Percentiles rank a stretch among this genome's conserved stretches.
Evolutionary conservation across 2,329 filamentous ascomycete species (phyloP).

Genomic region (Aspergillus cejpii): DNA sequence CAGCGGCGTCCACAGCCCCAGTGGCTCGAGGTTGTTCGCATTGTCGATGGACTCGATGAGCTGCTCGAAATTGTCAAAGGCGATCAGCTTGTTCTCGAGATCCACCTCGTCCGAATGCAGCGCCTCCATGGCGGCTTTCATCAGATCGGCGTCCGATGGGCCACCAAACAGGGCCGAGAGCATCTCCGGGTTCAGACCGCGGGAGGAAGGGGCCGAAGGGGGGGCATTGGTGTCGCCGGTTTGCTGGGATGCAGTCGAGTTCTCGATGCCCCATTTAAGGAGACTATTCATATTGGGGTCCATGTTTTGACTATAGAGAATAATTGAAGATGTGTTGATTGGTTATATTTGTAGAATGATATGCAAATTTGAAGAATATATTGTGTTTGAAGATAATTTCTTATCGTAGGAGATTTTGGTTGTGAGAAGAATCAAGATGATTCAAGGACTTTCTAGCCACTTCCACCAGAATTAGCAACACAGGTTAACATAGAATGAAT

Average conservation of each 20-base stretch:
- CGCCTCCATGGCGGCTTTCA: constrained; percentile 75
- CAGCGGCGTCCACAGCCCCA: constrained; percentile 76
- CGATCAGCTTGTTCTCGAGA: constrained; percentile 69
- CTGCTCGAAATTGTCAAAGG: constrained; percentile 94
- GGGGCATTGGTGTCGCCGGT: constrained; percentile 32
- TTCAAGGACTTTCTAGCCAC: neutral
- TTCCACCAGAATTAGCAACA: neutral
- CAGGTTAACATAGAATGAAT: neutral
- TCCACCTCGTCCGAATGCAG: constrained; percentile 61
- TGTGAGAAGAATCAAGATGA: neutral
- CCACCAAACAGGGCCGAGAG: constrained; percentile 72
- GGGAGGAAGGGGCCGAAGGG: constrained; percentile 28
- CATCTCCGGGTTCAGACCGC: constrained; percentile 59
- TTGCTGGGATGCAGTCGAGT: constrained; percentile 43
- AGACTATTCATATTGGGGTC: constrained; percentile 65
- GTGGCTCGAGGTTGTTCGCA: constrained; percentile 79
- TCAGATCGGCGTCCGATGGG: constrained; percentile 83
- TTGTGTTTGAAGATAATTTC: neutral
- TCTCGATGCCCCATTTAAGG: constrained; percentile 70
- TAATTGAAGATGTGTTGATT: no score
- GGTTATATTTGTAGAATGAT: no score
- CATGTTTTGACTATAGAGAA: no score
- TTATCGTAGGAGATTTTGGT: neutral
- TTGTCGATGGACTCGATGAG: constrained; percentile 91
- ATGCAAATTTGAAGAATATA: neutral